Base-by-base conservation (phyloP, 1,284 basidiomycete species). In the Trametes versicolor region DNA sequence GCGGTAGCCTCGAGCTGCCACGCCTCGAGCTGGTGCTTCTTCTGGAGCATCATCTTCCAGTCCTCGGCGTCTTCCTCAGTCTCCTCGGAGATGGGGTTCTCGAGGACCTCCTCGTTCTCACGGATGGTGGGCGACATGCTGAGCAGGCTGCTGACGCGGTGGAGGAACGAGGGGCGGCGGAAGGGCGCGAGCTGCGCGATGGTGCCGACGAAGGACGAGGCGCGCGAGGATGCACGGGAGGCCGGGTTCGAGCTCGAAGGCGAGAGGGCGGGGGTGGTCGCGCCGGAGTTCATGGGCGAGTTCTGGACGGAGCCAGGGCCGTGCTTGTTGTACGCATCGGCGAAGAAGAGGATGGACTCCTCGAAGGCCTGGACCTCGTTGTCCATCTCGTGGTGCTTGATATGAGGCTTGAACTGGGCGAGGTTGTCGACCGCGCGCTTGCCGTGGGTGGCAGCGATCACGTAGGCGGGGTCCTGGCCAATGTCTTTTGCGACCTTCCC, bases 361-460 rank as follows among this genome's bases (percentile, higher is more conserved):
- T 93, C 91, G 71, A 93, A 93, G 12, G 79, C 80, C 53, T 85
- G 81, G 2, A 93, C 91, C 67, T 90, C 89, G 32, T 75, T 79
- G 70, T 91, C 88, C 83, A 93, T 88, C 76, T 91, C 84, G 73
- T 89, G 83, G 39, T 79, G 69, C 68, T 83, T 81, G 79, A 79
- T 75, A 51, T 78, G 73, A 7, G 78, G 77, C 75, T 78, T 79
- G 77, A 79, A 79, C 63, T 74, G 75, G 23, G 77, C 63, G 65
- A 79, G 77, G 74, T 79, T 87, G 79, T 87, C 86, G 72, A 85
- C 82, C 25, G 85, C 85, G 65, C 85, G 88, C 74, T 92, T 89
- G 73, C 92, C 92, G 75, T 93, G 92, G 15, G 91, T 93, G 47
- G 89, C 89, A 36, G 86, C 85, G 73, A 90, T 90, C 65, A 91